Evolutionary conservation across 495 filamentous ascomycete species (phyloP).

Genomic region (Podospora comata): DNA sequence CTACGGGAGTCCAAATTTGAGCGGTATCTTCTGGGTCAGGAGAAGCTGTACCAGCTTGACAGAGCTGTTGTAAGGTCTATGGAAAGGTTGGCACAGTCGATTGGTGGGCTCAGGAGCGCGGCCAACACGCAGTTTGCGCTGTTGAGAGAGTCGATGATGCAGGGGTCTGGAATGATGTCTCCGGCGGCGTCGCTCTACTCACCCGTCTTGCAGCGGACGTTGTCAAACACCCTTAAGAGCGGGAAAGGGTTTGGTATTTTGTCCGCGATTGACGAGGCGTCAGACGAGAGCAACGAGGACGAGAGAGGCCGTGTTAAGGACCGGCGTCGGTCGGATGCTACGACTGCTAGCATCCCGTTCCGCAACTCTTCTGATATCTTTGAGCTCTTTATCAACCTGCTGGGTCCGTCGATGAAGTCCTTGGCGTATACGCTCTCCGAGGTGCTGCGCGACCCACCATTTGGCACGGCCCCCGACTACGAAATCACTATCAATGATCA

Average conservation of each 20-base stretch:
- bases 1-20: constrained; percentile 87
- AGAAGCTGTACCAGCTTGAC: constrained; percentile 77
- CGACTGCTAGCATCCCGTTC: constrained; percentile 30
- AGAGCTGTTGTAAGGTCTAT: constrained; percentile 77
- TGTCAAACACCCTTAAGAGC: constrained; percentile 33
- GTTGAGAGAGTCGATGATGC: constrained; percentile 56
- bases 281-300: constrained; percentile 56
- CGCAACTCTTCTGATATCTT: constrained; percentile 75
- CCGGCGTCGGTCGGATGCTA: constrained; percentile 14
- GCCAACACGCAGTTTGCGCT: constrained; percentile 85
- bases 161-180: constrained; percentile 27
- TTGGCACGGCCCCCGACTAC: constrained; percentile 60
- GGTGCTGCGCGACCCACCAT: constrained; percentile 84
- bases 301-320: constrained; percentile 30
- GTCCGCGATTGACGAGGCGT: constrained; percentile 63
- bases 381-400: constrained; percentile 74
- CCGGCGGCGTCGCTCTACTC: constrained; percentile 34
- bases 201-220: constrained; percentile 31
- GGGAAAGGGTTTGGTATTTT: constrained; percentile 40
- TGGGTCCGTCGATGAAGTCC: constrained; percentile 95
- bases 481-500: constrained; percentile 70
- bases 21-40: constrained; percentile 79
- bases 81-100: constrained; percentile 81
- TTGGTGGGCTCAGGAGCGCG: constrained; percentile 87
- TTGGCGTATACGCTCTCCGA: constrained; percentile 84